Percentiles rank a stretch among this genome's conserved stretches.
These are phyloP conservation scores for Flaveria floridana DNA, from an alignment of 140 eudicot genomes.

Conservation along the genomic window DNA sequence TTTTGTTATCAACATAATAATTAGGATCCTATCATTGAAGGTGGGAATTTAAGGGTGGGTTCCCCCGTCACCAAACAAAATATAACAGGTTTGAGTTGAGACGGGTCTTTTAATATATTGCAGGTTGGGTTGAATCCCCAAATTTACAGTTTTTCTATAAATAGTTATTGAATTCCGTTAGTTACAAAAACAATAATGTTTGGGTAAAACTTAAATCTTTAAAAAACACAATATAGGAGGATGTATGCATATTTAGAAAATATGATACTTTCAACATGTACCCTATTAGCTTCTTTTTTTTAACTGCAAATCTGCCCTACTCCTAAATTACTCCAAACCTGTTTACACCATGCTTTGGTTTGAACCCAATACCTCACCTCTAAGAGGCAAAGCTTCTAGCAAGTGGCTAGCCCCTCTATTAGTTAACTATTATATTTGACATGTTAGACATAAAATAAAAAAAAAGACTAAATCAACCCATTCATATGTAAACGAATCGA, in stretches of 20 bases:
- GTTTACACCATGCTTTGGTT: too few relatives aligned
- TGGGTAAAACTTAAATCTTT: background rate
- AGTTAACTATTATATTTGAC: background rate
- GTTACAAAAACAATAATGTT: background rate
- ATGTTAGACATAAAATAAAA: background rate
- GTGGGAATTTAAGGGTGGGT: background rate
- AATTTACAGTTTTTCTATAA: background rate
- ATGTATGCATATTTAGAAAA: too few relatives aligned
- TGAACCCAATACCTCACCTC: too few relatives aligned
- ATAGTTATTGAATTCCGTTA: background rate
- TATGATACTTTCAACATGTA: too few relatives aligned
- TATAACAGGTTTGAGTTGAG: background rate
- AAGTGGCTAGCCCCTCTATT: too few relatives aligned
- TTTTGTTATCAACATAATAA: constrained; percentile 9
- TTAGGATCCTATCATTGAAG: background rate
- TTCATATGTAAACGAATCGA: background rate
- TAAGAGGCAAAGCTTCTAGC: too few relatives aligned
- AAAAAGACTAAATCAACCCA: background rate
- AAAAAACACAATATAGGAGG: background rate
- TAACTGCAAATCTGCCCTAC: too few relatives aligned
- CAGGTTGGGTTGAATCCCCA: constrained; percentile 5
- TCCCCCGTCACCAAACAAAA: background rate
- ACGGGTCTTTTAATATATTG: background rate
- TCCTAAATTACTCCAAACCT: too few relatives aligned
- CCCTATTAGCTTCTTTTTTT: too few relatives aligned